Evolutionary conservation across 2,329 filamentous ascomycete species (phyloP), one percentile per base, ranked within the genome.

Genomic region (Fusarium siculi): DNA sequence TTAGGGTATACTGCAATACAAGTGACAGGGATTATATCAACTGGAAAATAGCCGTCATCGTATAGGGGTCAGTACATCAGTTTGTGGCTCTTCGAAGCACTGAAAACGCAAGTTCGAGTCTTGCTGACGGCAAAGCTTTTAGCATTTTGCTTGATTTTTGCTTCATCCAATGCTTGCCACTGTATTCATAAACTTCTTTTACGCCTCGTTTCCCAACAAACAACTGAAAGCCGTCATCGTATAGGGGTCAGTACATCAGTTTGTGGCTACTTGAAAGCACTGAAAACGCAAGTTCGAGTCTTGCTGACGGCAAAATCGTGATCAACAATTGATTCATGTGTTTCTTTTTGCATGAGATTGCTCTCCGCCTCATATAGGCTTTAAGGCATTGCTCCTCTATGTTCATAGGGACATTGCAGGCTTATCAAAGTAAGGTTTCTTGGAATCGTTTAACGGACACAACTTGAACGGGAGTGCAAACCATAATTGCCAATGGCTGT

Each of bases 41-140:
- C 44, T 36, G 25, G 21, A 50, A 25, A 52, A 36, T 42, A 66
- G 77, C 77, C 75, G 71, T 70, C 63, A 67, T 78, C 70, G 77
- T 79, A 74, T 78, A 79, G 76, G 69, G 78, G 78, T 76, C 58
- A 78, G 76, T 70, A 79, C 76, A 76, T 70, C 73, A 78, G 74
- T 77, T 79, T 79, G 78, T 79, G 78, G 76, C 56, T 68, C 53
- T 50, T 50, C 37, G 49, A 78, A 70, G 64, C 77, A 78, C 76
- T 78, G 76, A 73, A 77, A 78, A 78, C 76, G 68, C 70, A 77
- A 70, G 78, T 78, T 79, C 76, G 76, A 79, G 74, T 79, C 74
- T 74, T 70, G 67, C 57, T 71, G 60, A 66, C 70, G 73, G 73
- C 73, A 77, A 63, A 54, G 53, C 57, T 56, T 67, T 72, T 65